Evolutionary conservation across 2,329 filamentous ascomycete species (phyloP).

Genomic region (Endothia cerciana): DNA sequence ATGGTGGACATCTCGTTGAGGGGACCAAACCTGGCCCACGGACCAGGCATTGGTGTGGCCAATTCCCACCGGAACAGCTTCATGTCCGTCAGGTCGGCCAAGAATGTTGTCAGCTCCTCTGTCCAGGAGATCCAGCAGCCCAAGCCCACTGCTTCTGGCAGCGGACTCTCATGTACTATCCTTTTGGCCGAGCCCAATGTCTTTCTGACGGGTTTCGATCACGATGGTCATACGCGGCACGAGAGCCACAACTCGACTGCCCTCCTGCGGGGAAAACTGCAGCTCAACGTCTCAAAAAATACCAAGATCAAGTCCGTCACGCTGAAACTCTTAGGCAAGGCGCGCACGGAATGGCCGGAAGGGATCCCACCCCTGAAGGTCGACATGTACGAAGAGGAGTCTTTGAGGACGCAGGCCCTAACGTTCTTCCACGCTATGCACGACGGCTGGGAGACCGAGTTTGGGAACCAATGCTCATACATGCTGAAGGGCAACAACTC

Average conservation of each 20-base stretch:
- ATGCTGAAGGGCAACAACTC: constrained; percentile 46
- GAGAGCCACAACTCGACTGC: constrained; percentile 70
- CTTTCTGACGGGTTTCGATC: constrained; percentile 79
- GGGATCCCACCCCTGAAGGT: constrained; percentile 87
- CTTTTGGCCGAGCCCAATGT: constrained; percentile 78
- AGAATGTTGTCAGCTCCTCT: constrained; percentile 53
- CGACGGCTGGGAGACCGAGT: constrained; percentile 62
- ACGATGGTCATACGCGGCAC: constrained; percentile 59
- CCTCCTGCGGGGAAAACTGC: constrained; percentile 82
- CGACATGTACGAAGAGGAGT: constrained; percentile 82
- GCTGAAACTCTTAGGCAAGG: constrained; percentile 82
- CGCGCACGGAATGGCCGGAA: constrained; percentile 94
- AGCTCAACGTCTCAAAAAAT: constrained; percentile 82
- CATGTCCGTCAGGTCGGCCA: constrained; percentile 55
- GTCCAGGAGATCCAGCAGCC: constrained; percentile 54
- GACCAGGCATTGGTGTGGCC: constrained; percentile 13
- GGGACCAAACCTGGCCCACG: constrained; percentile 13
- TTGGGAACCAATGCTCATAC: constrained; percentile 66
- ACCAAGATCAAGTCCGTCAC: constrained; percentile 92
- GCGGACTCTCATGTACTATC: constrained; percentile 75
- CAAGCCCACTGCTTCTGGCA: constrained; percentile 78
- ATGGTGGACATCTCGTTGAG: constrained; percentile 24
- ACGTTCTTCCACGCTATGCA: constrained; percentile 88
- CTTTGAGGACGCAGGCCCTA: constrained; percentile 83
- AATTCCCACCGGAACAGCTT: constrained; percentile 51